These are phyloP conservation scores for Exophiala xenobiotica DNA, from an alignment of 2,329 filamentous ascomycete species.

Conservation along the genomic window DNA sequence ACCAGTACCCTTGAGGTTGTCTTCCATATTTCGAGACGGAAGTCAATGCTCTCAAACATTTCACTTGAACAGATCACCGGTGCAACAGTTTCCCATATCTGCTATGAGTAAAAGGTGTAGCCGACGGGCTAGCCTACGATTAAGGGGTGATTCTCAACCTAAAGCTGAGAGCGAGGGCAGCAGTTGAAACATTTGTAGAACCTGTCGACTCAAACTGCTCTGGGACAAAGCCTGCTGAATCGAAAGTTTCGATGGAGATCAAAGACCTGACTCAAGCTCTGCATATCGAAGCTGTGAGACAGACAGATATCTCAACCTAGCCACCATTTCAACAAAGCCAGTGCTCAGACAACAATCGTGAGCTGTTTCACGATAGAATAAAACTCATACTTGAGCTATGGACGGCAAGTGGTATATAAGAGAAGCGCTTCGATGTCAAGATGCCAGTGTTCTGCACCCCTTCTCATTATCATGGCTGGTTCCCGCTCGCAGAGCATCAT, in stretches of 20 bases:
- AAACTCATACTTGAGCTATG: slow-evolving; percentile 8
- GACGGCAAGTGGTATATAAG: slow-evolving; percentile 7
- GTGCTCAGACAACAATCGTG: slow-evolving; percentile 7
- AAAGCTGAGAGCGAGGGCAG: slow-evolving; percentile 7
- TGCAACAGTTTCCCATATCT: slow-evolving; percentile 12
- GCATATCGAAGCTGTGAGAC: slow-evolving; percentile 9
- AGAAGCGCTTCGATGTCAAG: slow-evolving; percentile 9
- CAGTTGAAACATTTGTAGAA: slow-evolving; percentile 2
- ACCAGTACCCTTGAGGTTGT: slow-evolving; percentile 9
- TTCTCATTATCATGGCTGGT: slow-evolving; percentile 10
- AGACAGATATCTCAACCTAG: slow-evolving; percentile 5
- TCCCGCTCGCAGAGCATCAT: slow-evolving; percentile 2
- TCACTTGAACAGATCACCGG: slow-evolving; percentile 5
- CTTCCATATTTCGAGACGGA: slow-evolving; percentile 8
- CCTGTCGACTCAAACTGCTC: slow-evolving; percentile 1
- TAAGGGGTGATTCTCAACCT: slow-evolving; percentile 10
- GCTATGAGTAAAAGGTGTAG: slow-evolving; percentile 4
- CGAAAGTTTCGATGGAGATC: slow-evolving; percentile 1
- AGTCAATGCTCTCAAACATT: slow-evolving; percentile 8
- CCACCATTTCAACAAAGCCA: slow-evolving; percentile 6
- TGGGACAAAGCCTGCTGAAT: slow-evolving; percentile 8
- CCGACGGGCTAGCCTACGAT: slow-evolving; percentile 3
- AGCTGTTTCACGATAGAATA: slow-evolving; percentile 10
- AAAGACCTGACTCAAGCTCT: slow-evolving; percentile 7
- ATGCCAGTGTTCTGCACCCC: slow-evolving; percentile 3